A percentile compares a stretch with the other conserved stretches of the same genome.
These are phyloP conservation scores for Mycena haematopus DNA, from an alignment of 768 basidiomycete genomes.

Conservation along the genomic window DNA sequence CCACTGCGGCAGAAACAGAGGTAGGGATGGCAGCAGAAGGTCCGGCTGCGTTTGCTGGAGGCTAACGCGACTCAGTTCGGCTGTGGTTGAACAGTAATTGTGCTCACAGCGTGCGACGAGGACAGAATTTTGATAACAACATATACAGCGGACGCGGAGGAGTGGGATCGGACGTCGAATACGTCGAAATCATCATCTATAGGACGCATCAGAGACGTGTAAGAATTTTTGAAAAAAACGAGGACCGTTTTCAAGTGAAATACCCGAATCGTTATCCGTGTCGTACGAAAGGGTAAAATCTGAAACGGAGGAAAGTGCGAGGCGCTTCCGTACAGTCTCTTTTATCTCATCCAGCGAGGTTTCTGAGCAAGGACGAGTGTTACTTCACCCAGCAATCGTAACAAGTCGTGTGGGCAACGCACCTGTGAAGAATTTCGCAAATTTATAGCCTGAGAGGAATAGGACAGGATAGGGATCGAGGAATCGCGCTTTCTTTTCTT, in stretches of 20 bases:
- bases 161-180: slow-evolving; percentile 56
- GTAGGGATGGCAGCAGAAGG: neutral
- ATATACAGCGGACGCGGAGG: slow-evolving; percentile 38
- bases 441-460: slow-evolving; percentile 47
- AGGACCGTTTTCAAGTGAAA: slow-evolving; percentile 80
- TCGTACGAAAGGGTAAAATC: slow-evolving; percentile 59
- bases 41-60: neutral
- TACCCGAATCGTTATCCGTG: slow-evolving; percentile 53
- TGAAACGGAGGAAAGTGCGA: slow-evolving; percentile 52
- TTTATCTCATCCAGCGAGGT: slow-evolving; percentile 64
- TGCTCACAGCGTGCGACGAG: slow-evolving; percentile 16
- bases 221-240: neutral
- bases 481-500: slow-evolving; percentile 52
- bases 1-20: neutral
- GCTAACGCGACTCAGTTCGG: neutral
- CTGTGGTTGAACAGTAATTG: neutral
- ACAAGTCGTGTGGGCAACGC: slow-evolving; percentile 19
- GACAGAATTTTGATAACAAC: slow-evolving; percentile 42
- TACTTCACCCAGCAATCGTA: no score
- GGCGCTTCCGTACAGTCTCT: slow-evolving; percentile 64
- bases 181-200: slow-evolving; percentile 84
- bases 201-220: slow-evolving; percentile 14
- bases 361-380: slow-evolving; percentile 48
- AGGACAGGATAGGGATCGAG: slow-evolving; percentile 51
- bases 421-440: slow-evolving; percentile 65